phyloP scores from a whole-genome alignment of 2,329 filamentous ascomycete genomes.

The Juglanconis sp. region DNA sequence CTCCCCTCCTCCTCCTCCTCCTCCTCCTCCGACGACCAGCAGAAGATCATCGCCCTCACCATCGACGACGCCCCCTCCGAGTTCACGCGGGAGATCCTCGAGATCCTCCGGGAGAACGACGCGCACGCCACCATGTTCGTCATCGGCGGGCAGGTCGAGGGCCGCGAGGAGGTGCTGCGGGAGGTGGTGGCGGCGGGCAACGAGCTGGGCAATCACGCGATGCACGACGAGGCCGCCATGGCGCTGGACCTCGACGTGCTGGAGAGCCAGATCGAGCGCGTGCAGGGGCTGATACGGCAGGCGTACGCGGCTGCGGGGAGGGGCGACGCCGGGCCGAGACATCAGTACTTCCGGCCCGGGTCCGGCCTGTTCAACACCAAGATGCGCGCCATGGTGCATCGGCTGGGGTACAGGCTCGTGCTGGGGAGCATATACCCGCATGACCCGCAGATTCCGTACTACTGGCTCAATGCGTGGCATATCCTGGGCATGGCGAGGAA shows the following conservation, averaged over 20 bases:
- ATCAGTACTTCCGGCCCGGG: slow-evolving; percentile 76
- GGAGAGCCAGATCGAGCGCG: slow-evolving; percentile 58
- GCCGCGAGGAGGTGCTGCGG: slow-evolving; percentile 49
- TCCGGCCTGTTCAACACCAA: slow-evolving; percentile 75
- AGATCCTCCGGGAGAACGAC: slow-evolving; percentile 61
- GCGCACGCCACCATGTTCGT: slow-evolving; percentile 84
- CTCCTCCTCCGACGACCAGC: not conserved
- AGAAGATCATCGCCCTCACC: slow-evolving; percentile 73
- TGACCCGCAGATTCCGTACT: slow-evolving; percentile 77
- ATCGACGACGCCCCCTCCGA: slow-evolving; percentile 82
- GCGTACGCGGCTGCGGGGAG: slow-evolving; percentile 51
- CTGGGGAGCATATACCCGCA: slow-evolving; percentile 85
- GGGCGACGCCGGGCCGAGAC: slow-evolving; percentile 36
- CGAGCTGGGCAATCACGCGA: slow-evolving; percentile 83
- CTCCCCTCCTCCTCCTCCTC: slow-evolving; percentile 19
- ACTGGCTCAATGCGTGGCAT: slow-evolving; percentile 70
- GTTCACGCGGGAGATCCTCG: slow-evolving; percentile 67
- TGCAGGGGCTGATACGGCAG: slow-evolving; percentile 57
- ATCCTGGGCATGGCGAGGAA: slow-evolving; percentile 75
- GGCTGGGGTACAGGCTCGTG: slow-evolving; percentile 68
- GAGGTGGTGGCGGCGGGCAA: slow-evolving; percentile 60
- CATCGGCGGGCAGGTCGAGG: slow-evolving; percentile 71
- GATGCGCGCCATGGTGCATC: slow-evolving; percentile 61
- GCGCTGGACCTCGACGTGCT: slow-evolving; percentile 59
- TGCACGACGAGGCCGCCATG: slow-evolving; percentile 77